These are phyloP conservation scores for Theobroma cacao DNA, from an alignment of 345 rosid genomes.

Conservation along the genomic window DNA sequence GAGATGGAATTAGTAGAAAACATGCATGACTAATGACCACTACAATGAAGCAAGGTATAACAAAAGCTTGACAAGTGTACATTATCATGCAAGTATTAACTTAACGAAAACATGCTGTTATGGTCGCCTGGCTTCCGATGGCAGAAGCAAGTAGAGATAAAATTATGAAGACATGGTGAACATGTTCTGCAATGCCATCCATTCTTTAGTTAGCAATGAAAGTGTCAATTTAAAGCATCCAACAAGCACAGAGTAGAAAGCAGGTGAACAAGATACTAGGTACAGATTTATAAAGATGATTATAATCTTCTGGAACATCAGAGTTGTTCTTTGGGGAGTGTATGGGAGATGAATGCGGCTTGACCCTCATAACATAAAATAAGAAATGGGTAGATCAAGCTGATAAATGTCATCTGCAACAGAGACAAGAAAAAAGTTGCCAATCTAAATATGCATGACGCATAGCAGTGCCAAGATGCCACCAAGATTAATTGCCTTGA, in stretches of 20 bases:
- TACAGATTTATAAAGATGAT: slow-evolving; percentile 43
- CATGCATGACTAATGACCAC: too few species aligned
- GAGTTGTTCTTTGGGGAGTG: slow-evolving; percentile 22
- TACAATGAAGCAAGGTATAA: too few species aligned
- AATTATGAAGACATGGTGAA: slow-evolving; percentile 34
- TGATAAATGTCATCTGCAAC: slow-evolving; percentile 47
- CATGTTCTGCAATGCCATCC: slow-evolving; percentile 29
- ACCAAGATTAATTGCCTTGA: slow-evolving; percentile 35
- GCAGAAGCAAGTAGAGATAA: slow-evolving; percentile 53
- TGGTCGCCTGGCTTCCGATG: slow-evolving; percentile 57
- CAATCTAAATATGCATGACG: not conserved
- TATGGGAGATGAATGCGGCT: slow-evolving; percentile 51
- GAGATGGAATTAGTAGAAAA: too few species aligned
- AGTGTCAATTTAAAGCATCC: not conserved
- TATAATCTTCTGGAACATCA: slow-evolving; percentile 19
- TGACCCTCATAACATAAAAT: slow-evolving; percentile 55
- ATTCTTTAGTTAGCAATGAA: slow-evolving; percentile 13
- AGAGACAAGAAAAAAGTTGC: slow-evolving; percentile 5
- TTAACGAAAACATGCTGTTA: slow-evolving; percentile 59
- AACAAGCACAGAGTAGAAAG: not conserved
- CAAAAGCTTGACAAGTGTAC: too few species aligned
- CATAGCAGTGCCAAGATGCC: not conserved
- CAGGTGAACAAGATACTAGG: slow-evolving; percentile 33
- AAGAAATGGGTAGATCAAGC: slow-evolving; percentile 50
- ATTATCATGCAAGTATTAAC: too few species aligned